These are phyloP conservation scores for Fragilariopsis cylindrus DNA, from an alignment of 108 stramenopile genomes.

Conservation along the genomic window DNA sequence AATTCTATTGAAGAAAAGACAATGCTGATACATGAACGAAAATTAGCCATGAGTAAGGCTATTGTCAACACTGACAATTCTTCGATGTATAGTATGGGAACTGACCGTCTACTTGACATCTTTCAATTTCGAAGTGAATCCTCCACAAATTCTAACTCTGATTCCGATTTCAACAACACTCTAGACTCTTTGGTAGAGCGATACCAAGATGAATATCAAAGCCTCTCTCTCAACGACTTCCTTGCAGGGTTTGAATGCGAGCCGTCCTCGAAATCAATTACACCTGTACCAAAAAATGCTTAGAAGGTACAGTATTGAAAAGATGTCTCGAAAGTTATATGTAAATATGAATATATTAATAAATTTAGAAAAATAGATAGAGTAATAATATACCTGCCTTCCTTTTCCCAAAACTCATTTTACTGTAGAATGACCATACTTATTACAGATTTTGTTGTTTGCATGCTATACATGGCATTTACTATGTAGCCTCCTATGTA, in stretches of 20 bases:
- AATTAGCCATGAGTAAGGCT: constrained; percentile 75
- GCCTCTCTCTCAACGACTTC: constrained; percentile 36
- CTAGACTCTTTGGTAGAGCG: constrained; percentile 36
- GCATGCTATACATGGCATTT: too few species aligned
- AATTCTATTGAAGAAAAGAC: constrained; percentile 93
- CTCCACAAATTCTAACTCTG: background rate
- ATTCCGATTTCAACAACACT: constrained; percentile 7
- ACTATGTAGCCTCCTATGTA: too few species aligned
- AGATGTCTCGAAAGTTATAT: too few species aligned
- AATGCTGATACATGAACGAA: constrained; percentile 69
- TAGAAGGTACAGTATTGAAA: too few species aligned
- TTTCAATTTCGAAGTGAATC: constrained; percentile 48
- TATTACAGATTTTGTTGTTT: too few species aligned
- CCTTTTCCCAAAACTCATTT: too few species aligned
- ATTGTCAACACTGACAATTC: constrained; percentile 88
- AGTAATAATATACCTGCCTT: too few species aligned
- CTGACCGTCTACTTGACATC: constrained; percentile 84
- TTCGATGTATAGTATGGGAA: constrained; percentile 87
- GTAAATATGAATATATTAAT: too few species aligned
- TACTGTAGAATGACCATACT: too few species aligned
- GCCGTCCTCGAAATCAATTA: too few species aligned
- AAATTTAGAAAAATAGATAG: too few species aligned
- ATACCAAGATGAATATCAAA: constrained; percentile 43
- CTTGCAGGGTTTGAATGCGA: constrained; percentile 5
- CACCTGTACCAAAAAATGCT: too few species aligned